Evolutionary conservation across 176 grass and related monocot genomes (phyloP), one percentile per base, ranked within the genome.

Genomic region (Avena sativa): DNA sequence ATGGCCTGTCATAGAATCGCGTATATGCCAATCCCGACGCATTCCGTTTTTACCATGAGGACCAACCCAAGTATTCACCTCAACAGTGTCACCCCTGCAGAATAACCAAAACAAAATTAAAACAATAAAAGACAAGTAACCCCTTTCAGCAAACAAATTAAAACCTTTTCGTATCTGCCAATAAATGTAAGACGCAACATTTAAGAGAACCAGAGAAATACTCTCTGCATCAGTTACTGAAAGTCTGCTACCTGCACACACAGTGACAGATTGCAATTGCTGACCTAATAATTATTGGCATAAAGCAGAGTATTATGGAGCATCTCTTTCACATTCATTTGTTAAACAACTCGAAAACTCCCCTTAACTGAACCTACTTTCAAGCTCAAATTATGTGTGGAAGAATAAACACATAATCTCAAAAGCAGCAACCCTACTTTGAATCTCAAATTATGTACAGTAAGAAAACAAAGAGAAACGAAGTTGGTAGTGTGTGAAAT

Each of bases 11-110:
- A 85, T 83, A 72, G 81, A 91, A 89, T 99, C 97, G 19, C 87
- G 85, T 89, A 99, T 87, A 88, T 97, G 94, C 94, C 94, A 99
- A 89, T 97, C 94, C 65, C 97, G 90, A 4, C 94, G 87, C 94
- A 99, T 97, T 58, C 94, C 97, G 84, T 99, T 99, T 93, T 95
- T 99, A 78, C 97, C 97, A 87, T 92, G 83, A 58, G 80, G 55
- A 56, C 91, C 91, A 80, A 88, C 92, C 97, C 97, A 99, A 86
- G 97, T 99, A 67, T 99, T 91, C 38, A 99, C 92, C 79, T 97
- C 87, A 81, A 99, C 85, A 78, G 89, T 87, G 69, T 99, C 94
- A 49, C 92, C 94, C 97, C 97, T 99, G 81, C n/a, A 93, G 73
- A 86, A 56, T 53, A 87, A 90, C 59, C 47, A 87, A 36, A 52